These are phyloP conservation scores for Tolypocladium inflatum DNA, from an alignment of 2,329 filamentous ascomycete species.

Conservation along the genomic window DNA sequence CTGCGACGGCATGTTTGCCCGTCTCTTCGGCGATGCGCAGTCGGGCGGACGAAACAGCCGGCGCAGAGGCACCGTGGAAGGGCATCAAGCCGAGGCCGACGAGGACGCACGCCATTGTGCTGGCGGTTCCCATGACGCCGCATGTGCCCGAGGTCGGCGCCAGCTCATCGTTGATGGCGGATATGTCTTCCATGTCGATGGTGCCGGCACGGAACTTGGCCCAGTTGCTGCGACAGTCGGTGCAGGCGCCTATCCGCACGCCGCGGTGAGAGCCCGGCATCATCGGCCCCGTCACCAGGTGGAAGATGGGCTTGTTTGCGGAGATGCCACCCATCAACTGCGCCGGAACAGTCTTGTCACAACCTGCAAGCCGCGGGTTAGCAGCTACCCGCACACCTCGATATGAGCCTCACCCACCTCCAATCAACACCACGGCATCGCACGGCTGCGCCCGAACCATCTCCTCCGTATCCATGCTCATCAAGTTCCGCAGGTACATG, in stretches of 20 bases:
- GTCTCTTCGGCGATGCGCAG: conserved; percentile 74
- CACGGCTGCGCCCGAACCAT: conserved; percentile 66
- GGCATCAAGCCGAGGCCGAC: conserved; percentile 76
- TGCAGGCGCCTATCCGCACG: conserved; percentile 59
- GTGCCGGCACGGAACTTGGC: conserved; percentile 55
- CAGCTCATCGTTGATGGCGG: conserved; percentile 60
- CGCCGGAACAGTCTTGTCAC: conserved; percentile 65
- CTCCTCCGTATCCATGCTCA: conserved; percentile 75
- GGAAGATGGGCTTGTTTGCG: conserved; percentile 62
- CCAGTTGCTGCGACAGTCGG: conserved; percentile 68
- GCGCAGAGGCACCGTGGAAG: conserved; percentile 67
- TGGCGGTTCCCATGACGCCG: conserved; percentile 86
- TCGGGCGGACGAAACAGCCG: conserved; percentile 68
- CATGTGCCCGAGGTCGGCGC: conserved; percentile 73
- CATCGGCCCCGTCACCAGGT: conserved; percentile 65
- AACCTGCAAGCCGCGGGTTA: conserved; percentile 34
- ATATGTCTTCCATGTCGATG: conserved; percentile 64
- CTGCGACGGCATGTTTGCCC: conserved; percentile 55
- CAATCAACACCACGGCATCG: conserved; percentile 58
- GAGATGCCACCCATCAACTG: conserved; percentile 70
- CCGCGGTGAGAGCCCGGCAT: conserved; percentile 61
- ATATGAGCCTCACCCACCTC: conserved; percentile 31
- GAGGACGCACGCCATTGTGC: conserved; percentile 79
- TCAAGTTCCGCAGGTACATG: conserved; percentile 66
- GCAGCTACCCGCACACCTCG: neutral